Percentiles rank a stretch among this genome's conserved stretches.
Evolutionary conservation across 2,329 filamentous ascomycete genomes (phyloP).

Genomic region (Fusarium fracticaudum): DNA sequence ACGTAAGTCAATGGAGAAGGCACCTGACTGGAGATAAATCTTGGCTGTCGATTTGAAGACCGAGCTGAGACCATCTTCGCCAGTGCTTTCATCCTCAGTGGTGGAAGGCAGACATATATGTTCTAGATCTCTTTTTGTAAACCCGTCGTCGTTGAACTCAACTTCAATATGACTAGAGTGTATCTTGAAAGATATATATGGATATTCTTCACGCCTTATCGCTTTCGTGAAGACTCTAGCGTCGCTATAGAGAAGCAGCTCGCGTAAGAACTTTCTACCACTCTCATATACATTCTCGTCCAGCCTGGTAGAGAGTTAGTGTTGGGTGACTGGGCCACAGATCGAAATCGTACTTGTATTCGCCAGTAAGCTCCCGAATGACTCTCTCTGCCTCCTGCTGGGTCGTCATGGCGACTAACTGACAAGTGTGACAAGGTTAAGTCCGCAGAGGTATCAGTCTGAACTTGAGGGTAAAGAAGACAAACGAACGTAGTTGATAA

Average conservation of each 20-base stretch:
- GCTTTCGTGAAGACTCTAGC: rapidly evolving
- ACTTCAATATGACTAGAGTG: not conserved
- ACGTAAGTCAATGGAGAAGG: not conserved
- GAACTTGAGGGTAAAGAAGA: too few relatives aligned
- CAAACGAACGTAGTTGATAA: too few relatives aligned
- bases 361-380: not conserved
- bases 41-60: not conserved
- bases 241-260: not conserved
- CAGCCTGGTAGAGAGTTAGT: rapidly evolving
- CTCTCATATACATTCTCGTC: not conserved
- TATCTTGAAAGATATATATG: not conserved
- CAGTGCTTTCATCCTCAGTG: rapidly evolving
- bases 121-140: not conserved
- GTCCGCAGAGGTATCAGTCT: too few relatives aligned
- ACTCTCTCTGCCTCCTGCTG: not conserved
- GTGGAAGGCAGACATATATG: not conserved
- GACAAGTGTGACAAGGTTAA: not conserved
- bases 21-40: not conserved
- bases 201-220: rapidly evolving
- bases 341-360: not conserved
- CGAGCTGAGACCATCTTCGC: not conserved
- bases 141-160: not conserved
- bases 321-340: rapidly evolving
- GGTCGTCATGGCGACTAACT: rapidly evolving
- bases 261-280: not conserved